Evolutionary conservation across 2,329 filamentous ascomycete species (phyloP).

Genomic region (Conoideocrella luteorostrata): DNA sequence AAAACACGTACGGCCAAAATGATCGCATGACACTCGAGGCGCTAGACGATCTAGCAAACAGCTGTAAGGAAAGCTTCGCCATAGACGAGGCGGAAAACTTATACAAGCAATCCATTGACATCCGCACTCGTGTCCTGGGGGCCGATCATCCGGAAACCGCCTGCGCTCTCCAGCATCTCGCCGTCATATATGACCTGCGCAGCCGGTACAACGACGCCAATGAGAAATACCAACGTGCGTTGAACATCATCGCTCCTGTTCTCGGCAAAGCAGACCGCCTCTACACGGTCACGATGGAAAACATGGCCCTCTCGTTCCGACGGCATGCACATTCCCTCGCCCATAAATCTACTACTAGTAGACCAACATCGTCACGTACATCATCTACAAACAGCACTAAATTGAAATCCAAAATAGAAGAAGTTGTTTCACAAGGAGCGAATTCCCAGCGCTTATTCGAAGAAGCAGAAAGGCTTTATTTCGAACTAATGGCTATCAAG

Average conservation of each 20-base stretch:
- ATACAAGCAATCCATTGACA: slow-evolving; percentile 19
- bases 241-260: slow-evolving; percentile 15
- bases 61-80: slow-evolving; percentile 17
- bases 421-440: slow-evolving; percentile 10
- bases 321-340: slow-evolving; percentile 3
- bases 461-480: slow-evolving; percentile 19
- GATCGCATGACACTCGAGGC: slow-evolving; percentile 21
- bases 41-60: slow-evolving; percentile 20
- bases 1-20: slow-evolving; percentile 18
- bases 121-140: slow-evolving; percentile 16
- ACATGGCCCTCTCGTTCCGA: slow-evolving; percentile 14
- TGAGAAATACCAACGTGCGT: slow-evolving; percentile 15
- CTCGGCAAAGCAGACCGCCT: slow-evolving; percentile 18
- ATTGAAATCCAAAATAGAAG: slow-evolving; percentile 6
- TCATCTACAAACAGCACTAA: background rate
- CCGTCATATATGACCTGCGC: slow-evolving; percentile 19
- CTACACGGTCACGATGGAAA: slow-evolving; percentile 17
- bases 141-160: slow-evolving; percentile 17
- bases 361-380: slow-evolving; percentile 2
- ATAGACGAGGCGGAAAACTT: slow-evolving; percentile 22
- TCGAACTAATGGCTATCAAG: slow-evolving; percentile 18
- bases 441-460: slow-evolving; percentile 12
- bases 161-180: slow-evolving; percentile 18
- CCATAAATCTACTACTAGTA: slow-evolving; percentile 1
- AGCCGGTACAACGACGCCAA: slow-evolving; percentile 16